Base-by-base conservation (phyloP, 2,329 filamentous ascomycete genomes). In the Aspergillus aculeatus region DNA sequence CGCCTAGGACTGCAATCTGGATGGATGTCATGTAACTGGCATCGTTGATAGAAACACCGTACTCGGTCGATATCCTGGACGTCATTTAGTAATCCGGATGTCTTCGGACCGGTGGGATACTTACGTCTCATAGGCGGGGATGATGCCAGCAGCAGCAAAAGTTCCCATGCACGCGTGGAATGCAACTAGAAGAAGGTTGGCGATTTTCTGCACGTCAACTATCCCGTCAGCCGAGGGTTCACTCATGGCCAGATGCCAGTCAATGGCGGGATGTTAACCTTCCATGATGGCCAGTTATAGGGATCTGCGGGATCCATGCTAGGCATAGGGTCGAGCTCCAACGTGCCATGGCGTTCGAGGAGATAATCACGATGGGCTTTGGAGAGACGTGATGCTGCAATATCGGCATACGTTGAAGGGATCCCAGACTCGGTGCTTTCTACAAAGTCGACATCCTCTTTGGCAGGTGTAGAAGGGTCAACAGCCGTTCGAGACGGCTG, bases 161-260 rank as follows among this genome's bases (percentile, higher is more conserved):
- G 82, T 83, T 50, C 80, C 78, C 81, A 86, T 86, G 71, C 82
- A 81, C 47, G 83, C 82, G 59, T 86, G 83, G 64, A 84, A 83
- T 1, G 83, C 82, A 16, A 87, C 83, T 31, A 86, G 76, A 19
- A 81, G 61, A 1, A 87, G 73, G 63, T 86, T 85, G 57, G 74
- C 59, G n/a, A 79, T 69, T 80, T 85, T 86, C 81, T 84, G 54
- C 41, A 31, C 29, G 3, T 21, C 14, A 35, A 56, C 2, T 19
- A 47, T 50, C 4, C 32, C 21, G 47, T 64, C 48, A 63, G 53
- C 14, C 53, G 29, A 24, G 7, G 9, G 32, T 11, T 21, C 21
- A 19, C 12, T 12, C 21, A 32, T 16, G 24, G 11, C n/a, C 23
- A 23, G 21, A 47, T 9, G n/a, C 23, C 14, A 11, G 16, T 21